Conservation (phyloP, 2,329 filamentous ascomycete species). For the Magnaporthiopsis rhizophila region DNA sequence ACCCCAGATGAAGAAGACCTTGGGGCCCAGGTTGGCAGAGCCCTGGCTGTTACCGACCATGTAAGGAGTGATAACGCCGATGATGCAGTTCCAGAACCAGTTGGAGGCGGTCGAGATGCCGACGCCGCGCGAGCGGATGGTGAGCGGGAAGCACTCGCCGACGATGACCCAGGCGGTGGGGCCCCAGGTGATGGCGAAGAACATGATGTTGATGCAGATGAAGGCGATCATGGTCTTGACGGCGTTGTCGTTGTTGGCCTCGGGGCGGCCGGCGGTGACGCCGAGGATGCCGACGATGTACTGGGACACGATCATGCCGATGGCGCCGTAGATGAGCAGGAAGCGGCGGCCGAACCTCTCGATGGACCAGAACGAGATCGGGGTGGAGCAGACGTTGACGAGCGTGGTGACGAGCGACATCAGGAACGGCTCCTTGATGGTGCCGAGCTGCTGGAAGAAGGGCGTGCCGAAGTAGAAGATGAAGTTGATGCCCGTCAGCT, state of each 20-base stretch:
- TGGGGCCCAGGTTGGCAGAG: conserved; percentile 50
- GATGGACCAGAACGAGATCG: conserved; percentile 79
- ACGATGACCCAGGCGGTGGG: conserved; percentile 76
- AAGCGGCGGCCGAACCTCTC: conserved; percentile 74
- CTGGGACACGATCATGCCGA: conserved; percentile 79
- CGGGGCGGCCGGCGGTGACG: conserved; percentile 46
- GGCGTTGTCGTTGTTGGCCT: conserved; percentile 48
- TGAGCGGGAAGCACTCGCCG: conserved; percentile 84
- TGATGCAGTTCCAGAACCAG: conserved; percentile 75
- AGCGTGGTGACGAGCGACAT: conserved; percentile 80
- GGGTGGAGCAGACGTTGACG: conserved; percentile 81
- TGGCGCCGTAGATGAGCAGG: conserved; percentile 69
- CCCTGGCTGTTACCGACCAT: conserved; percentile 53
- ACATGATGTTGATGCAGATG: conserved; percentile 89
- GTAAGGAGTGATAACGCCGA: conserved; percentile 44
- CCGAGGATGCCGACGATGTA: conserved; percentile 78
- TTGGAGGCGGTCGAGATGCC: conserved; percentile 81
- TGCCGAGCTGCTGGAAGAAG: conserved; percentile 73
- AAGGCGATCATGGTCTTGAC: conserved; percentile 72
- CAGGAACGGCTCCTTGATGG: conserved; percentile 70
- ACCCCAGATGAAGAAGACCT: conserved; percentile 72
- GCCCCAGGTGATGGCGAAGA: conserved; percentile 85
- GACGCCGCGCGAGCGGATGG: conserved; percentile 81
- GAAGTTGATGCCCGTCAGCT: conserved; percentile 83
- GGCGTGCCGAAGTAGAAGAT: conserved; percentile 83